Evolutionary conservation across 2,329 filamentous ascomycete species (phyloP).

Genomic region (Shiraia sp.): DNA sequence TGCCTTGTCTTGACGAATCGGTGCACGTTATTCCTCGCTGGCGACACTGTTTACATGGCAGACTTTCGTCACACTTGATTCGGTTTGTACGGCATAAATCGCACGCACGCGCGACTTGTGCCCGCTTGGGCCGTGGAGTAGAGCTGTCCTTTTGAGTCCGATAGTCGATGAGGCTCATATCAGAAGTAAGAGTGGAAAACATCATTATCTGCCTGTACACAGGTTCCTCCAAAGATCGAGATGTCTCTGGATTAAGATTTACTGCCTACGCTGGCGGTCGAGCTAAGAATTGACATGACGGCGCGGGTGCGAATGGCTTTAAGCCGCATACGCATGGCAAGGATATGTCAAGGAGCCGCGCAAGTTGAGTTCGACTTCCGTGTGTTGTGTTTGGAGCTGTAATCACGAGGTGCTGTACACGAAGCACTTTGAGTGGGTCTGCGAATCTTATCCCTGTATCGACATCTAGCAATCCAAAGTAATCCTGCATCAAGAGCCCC

Average conservation of each 20-base stretch:
- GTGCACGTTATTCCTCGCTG: constrained; percentile 3
- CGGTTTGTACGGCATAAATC: constrained; percentile 6
- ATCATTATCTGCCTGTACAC: constrained; percentile 3
- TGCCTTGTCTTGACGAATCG: constrained; percentile 2
- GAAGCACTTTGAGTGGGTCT: too few relatives aligned
- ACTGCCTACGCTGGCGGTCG: not conserved
- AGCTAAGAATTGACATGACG: not conserved
- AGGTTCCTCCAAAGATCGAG: constrained; percentile 2
- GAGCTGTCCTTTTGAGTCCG: constrained; percentile 3
- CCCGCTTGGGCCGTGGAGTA: constrained; percentile 2
- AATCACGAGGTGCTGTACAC: too few relatives aligned
- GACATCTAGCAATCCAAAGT: too few relatives aligned
- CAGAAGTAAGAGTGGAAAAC: constrained; percentile 5
- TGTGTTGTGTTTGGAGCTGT: too few relatives aligned
- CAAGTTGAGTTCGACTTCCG: too few relatives aligned
- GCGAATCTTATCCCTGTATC: too few relatives aligned
- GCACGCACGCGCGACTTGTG: constrained; percentile 5
- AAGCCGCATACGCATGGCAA: too few relatives aligned
- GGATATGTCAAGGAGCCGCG: too few relatives aligned
- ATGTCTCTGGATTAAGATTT: not conserved
- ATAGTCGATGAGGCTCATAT: constrained; percentile 4
- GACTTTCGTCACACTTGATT: constrained; percentile 6
- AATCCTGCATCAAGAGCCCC: too few relatives aligned
- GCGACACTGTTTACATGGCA: constrained; percentile 7
- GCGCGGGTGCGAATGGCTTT: too few relatives aligned